Evolutionary conservation across 768 basidiomycete species (phyloP), one percentile per base, ranked within the genome.

Genomic region (Lentinus brumalis): DNA sequence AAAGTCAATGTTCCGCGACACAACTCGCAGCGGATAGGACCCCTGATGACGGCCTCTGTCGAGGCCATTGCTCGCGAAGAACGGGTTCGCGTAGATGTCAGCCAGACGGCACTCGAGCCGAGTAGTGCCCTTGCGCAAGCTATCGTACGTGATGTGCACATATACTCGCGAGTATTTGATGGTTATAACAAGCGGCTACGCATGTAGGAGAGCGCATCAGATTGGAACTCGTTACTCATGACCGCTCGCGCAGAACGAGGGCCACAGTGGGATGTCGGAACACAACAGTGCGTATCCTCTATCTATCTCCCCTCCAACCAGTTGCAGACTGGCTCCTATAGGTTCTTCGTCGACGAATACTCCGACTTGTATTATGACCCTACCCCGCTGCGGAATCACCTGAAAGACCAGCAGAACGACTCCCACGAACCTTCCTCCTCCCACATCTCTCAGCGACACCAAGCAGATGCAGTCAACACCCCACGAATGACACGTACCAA

Each of bases 181-280:
- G n/a, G 6, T n/a, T 42, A n/a, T 14, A 42, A n/a, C 41, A 12
- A 14, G 41, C n/a, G 41, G 11, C n/a, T 4, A 30, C 26, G 47
- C 9, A 56, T 42, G 35, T 35, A 83, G 82, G 91, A 93, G 71
- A 86, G 85, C 68, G 89, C 92, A 10, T 91, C 89, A 10, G 89
- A 92, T 65, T 93, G 92, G 92, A 94, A 94, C 66, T 92, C 91
- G 0, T 66, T 92, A 55, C 78, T 94, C 49, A 82, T 85, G 61
- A 88, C 86, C 30, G 92, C 92, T 3, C 83, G 92, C 40, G 92
- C 91, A 8, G 86, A 89, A 60, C 79, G 92, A 61, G 92, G 92
- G 0, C 92, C 92, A 4, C 91, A 92, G 67, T 94, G 91, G 91
- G 92, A 94, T 71, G 79, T 92, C 41, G 89, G 89, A 16, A 92